A percentile compares a stretch with the other conserved stretches of the same genome.
Conservation (phyloP, 2,329 filamentous ascomycete genomes). For the Cordyceps fumosorosea region DNA sequence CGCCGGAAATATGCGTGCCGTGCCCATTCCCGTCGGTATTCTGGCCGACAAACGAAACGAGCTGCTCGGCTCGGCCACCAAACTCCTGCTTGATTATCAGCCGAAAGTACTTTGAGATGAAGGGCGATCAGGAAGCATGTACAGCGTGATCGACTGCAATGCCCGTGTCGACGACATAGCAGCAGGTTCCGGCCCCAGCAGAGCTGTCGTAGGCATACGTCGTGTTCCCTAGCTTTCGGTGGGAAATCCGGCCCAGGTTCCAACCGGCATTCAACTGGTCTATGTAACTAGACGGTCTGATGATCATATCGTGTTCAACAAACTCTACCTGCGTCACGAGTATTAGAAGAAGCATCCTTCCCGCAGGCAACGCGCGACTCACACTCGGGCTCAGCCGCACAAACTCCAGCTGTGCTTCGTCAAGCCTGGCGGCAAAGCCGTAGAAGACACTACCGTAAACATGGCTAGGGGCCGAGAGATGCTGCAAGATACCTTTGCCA, state of each 20-base stretch:
- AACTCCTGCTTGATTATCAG: constrained; percentile 23
- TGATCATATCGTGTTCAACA: neutral
- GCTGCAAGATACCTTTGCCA: neutral
- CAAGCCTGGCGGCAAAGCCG: neutral
- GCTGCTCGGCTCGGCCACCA: constrained; percentile 28
- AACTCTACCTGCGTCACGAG: neutral
- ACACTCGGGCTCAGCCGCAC: neutral
- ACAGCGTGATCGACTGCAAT: neutral
- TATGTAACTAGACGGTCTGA: neutral
- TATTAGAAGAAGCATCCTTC: neutral
- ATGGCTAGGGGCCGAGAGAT: neutral
- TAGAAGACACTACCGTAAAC: neutral
- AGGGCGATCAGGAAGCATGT: neutral
- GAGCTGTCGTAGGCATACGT: constrained; percentile 6
- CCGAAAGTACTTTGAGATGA: no score
- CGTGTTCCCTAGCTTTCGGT: neutral
- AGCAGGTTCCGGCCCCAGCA: constrained; percentile 5
- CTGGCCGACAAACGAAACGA: constrained; percentile 20
- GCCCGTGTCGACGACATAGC: constrained; percentile 6
- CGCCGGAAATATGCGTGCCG: constrained; percentile 36
- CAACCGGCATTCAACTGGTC: neutral
- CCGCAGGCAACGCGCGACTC: neutral
- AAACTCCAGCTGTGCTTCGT: neutral
- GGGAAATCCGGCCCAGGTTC: constrained; percentile 5
- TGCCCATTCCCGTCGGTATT: constrained; percentile 32